phyloP scores from a whole-genome alignment of 2,329 filamentous ascomycete species.

The Delphinella strobiligena region DNA sequence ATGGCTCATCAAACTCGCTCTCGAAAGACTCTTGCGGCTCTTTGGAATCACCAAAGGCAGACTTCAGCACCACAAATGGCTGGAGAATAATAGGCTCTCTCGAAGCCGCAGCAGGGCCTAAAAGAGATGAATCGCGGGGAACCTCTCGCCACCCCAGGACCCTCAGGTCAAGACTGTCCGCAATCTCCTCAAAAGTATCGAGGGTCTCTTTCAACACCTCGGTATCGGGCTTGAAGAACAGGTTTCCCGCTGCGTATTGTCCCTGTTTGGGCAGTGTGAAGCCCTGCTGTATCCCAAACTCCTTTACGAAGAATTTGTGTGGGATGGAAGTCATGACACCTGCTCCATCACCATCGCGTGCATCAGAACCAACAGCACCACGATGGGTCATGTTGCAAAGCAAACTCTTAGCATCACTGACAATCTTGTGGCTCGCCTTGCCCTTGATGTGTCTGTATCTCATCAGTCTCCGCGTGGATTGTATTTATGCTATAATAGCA shows the following conservation, averaged over 20 bases:
- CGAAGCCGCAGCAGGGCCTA: slow-evolving; percentile 84
- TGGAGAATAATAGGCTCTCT: slow-evolving; percentile 92
- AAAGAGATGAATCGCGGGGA: slow-evolving; percentile 81
- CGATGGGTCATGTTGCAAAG: slow-evolving; percentile 99
- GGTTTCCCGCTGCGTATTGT: slow-evolving; percentile 92
- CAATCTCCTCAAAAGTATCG: slow-evolving; percentile 86
- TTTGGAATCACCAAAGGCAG: slow-evolving; percentile 70
- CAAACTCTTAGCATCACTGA: slow-evolving; percentile 91
- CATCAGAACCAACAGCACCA: slow-evolving; percentile 94
- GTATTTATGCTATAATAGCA: background rate
- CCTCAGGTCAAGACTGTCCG: slow-evolving; percentile 73
- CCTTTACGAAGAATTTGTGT: slow-evolving; percentile 97
- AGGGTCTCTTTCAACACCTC: slow-evolving; percentile 84
- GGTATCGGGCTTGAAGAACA: slow-evolving; percentile 96
- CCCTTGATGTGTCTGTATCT: slow-evolving; percentile 88
- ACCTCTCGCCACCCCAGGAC: slow-evolving; percentile 95
- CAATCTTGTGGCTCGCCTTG: slow-evolving; percentile 92
- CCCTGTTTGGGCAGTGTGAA: slow-evolving; percentile 77
- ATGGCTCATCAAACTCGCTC: slow-evolving; percentile 68
- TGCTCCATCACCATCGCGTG: slow-evolving; percentile 92
- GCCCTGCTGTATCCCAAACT: slow-evolving; percentile 84
- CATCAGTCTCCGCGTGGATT: background rate
- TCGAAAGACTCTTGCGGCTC: slow-evolving; percentile 68
- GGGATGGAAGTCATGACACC: slow-evolving; percentile 99
- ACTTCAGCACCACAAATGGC: slow-evolving; percentile 82